Evolutionary conservation across 2,329 filamentous ascomycete genomes (phyloP).

Genomic region (Calonectria montana): DNA sequence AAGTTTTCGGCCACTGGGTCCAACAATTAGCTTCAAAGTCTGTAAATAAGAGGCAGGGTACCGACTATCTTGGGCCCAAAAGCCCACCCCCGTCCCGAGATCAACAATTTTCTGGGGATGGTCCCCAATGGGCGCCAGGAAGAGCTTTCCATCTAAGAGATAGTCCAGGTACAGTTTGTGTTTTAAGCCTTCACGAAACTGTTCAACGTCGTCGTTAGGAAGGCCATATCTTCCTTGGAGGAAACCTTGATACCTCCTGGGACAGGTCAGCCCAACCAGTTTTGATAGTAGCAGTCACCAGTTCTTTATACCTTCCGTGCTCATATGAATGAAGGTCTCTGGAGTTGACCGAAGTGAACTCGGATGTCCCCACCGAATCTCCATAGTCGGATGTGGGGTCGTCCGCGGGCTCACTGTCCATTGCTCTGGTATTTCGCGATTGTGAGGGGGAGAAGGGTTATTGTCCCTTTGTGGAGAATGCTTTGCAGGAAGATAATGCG

Average conservation of each 20-base stretch:
- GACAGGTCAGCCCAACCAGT: conserved; percentile 20
- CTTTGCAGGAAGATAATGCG: conserved; percentile 21
- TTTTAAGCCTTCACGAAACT: conserved; percentile 60
- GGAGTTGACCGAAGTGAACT: conserved; percentile 55
- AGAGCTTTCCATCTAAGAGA: conserved; percentile 55
- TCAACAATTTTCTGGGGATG: conserved; percentile 62
- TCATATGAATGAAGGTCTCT: conserved; percentile 49
- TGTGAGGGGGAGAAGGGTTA: conserved; percentile 9
- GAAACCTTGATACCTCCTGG: conserved; percentile 62
- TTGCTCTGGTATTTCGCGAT: conserved; percentile 24
- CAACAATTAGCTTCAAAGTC: conserved; percentile 19
- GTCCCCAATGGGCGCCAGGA: conserved; percentile 56
- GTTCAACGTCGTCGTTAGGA: conserved; percentile 65
- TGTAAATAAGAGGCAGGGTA: conserved; percentile 11
- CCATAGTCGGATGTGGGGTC: conserved; percentile 54
- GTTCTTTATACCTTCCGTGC: conserved; percentile 48
- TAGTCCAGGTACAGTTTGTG: conserved; percentile 62
- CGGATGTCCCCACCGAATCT: conserved; percentile 50
- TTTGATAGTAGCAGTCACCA: background rate
- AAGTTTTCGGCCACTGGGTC: conserved; percentile 57
- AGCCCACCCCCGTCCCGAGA: conserved; percentile 61
- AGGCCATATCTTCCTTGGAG: conserved; percentile 60
- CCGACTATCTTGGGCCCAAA: conserved; percentile 67
- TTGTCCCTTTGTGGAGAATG: conserved; percentile 9
- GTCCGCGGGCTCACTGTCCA: conserved; percentile 43